phyloP scores from a whole-genome alignment of 495 filamentous ascomycete species.

The Aspergillus cavernicola region DNA sequence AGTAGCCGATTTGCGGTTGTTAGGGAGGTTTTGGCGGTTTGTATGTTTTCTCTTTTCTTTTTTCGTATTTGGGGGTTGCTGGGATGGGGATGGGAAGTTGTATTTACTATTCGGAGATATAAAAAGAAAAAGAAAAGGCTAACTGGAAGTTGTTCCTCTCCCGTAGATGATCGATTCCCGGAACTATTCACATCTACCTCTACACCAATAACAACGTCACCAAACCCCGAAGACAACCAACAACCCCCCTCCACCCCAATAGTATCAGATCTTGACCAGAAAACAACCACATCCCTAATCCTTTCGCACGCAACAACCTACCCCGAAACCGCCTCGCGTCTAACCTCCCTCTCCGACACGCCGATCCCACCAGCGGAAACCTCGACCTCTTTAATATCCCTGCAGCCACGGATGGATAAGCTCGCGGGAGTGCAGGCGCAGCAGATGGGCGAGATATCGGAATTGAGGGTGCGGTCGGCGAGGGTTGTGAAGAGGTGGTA shows the following conservation, averaged over 20 bases:
- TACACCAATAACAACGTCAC: not conserved
- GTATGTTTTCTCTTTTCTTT: conserved; percentile 22
- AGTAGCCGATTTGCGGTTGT: conserved; percentile 44
- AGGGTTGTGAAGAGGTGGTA: conserved; percentile 75
- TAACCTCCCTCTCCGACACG: conserved; percentile 75
- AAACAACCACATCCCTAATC: conserved; percentile 57
- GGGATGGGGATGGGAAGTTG: no score
- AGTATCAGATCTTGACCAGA: not conserved
- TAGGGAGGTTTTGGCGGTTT: conserved; percentile 48
- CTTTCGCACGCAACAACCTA: conserved; percentile 71
- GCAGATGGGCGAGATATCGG: conserved; percentile 69
- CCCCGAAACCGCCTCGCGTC: conserved; percentile 70
- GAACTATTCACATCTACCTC: conserved; percentile 51
- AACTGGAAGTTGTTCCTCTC: no score
- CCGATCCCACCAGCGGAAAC: conserved; percentile 66
- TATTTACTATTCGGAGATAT: no score
- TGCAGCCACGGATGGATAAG: conserved; percentile 69
- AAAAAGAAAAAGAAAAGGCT: no score
- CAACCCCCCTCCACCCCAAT: not conserved
- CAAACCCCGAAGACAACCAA: conserved; percentile 20
- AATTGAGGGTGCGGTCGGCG: conserved; percentile 70
- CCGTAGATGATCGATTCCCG: conserved; percentile 56
- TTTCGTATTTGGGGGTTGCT: no score
- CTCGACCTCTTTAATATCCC: conserved; percentile 62
- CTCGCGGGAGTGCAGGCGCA: conserved; percentile 60